These are phyloP conservation scores for Hydnum rufescens DNA, from an alignment of 768 basidiomycete genomes.

Conservation along the genomic window DNA sequence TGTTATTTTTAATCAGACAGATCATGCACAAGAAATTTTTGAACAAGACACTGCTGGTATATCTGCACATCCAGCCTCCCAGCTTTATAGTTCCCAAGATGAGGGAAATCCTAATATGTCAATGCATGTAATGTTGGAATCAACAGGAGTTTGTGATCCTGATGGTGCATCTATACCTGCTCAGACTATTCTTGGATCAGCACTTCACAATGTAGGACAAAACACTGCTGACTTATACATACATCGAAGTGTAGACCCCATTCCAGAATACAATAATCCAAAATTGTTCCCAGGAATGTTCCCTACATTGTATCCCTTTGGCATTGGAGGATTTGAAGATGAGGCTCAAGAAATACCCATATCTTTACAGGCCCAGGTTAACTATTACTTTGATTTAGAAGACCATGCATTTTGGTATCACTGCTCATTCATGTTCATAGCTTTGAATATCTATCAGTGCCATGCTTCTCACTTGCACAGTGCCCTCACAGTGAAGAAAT, in stretches of 20 bases:
- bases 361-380: constrained; percentile 14
- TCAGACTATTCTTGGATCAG: constrained; percentile 13
- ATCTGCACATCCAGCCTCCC: no score
- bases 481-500: constrained; percentile 12
- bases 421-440: no score
- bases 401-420: no score
- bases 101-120: constrained; percentile 14
- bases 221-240: constrained; percentile 14
- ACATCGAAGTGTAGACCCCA: constrained; percentile 11
- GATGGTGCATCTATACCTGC: no score
- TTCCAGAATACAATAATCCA: constrained; percentile 19
- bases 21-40: no score
- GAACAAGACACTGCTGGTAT: no score
- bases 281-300: constrained; percentile 17
- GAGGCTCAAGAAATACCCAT: constrained; percentile 2
- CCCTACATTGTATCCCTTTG: constrained; percentile 18
- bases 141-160: no score
- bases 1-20: no score
- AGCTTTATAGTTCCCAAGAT: constrained; percentile 19
- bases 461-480: no score
- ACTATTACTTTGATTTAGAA: no score
- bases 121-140: no score
- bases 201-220: constrained; percentile 14
- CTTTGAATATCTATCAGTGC: no score
- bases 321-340: constrained; percentile 18